Base-by-base conservation (phyloP, 805 yeast species). In the Saccharomycopsis babjevae region DNA sequence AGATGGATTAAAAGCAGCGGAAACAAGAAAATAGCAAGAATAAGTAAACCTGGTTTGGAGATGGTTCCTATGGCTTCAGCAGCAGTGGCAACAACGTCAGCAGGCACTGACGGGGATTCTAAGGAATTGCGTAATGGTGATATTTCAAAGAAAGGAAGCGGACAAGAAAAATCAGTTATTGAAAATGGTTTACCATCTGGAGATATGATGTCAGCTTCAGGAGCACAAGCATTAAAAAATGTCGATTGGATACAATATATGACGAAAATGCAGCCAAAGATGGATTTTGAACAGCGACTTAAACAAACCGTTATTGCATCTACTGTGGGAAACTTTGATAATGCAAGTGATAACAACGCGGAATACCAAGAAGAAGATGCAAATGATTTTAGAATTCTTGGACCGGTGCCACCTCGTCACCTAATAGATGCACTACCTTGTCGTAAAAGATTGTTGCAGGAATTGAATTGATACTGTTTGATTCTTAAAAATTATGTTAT, bases 1-100 rank as follows among this genome's bases (percentile, higher is more conserved):
- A 73, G 74, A n/a, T 86, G 89, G 89, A 77, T 80, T 50, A 75
- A 76, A 46, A 76, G 81, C 20, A 76, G 25, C 65, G 73, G 61
- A 68, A 70, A 32, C 69, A 46, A n/a, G 43, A 54, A 18, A 36
- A 36, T 20, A 18, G 39, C 30, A 39, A 56, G 34, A 28, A 15
- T 34, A 50, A 56, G 20, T 3, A 54, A 68, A 57, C 73, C 73
- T 57, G 66, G 66, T 54, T 56, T 71, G n/a, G 64, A 65, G 25
- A 54, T 65, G 22, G 68, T 68, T 7, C 66, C 66, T 54, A 67
- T 66, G 54, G 64, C 65, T 67, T 7, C 66, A 66, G 54, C 64
- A 61, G 32, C 65, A 67, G 28, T 68, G 66, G 42, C 63, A 61
- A 36, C 59, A 65, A 1, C 58, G 61, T 0, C 52, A 60, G 1